These are phyloP conservation scores for Tuber umbilicatum DNA, from an alignment of 495 filamentous ascomycete genomes.

Conservation along the genomic window DNA sequence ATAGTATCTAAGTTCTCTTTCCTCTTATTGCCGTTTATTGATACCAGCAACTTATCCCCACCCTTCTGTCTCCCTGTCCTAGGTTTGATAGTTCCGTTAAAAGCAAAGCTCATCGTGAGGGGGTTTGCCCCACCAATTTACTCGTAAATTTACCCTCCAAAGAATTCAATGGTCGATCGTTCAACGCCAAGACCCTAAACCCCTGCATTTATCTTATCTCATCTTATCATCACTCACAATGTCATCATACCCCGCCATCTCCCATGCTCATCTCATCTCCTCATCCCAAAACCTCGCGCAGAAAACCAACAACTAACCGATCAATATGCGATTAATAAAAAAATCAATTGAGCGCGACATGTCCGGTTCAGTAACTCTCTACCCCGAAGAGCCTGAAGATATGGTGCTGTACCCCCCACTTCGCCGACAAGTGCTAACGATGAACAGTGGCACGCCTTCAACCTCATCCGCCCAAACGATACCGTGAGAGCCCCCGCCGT, in stretches of 20 bases:
- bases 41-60: no score
- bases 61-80: not conserved
- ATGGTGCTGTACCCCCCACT: conserved; percentile 56
- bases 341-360: conserved; percentile 34
- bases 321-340: conserved; percentile 25
- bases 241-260: conserved; percentile 8
- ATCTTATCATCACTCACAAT: conserved; percentile 10
- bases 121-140: not conserved
- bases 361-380: conserved; percentile 63
- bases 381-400: conserved; percentile 89
- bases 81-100: no score
- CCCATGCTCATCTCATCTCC: not conserved
- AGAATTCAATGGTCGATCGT: not conserved
- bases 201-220: conserved; percentile 8
- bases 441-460: conserved; percentile 87
- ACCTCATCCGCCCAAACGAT: conserved; percentile 76
- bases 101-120: no score
- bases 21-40: no score
- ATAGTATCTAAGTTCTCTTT: no score
- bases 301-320: not conserved
- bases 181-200: not conserved
- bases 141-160: not conserved
- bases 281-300: not conserved
- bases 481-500: conserved; percentile 74
- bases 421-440: not conserved